Percentiles rank a stretch among this genome's conserved stretches.
Conservation (phyloP, 345 rosid species). For the Microthlaspi erraticum region DNA sequence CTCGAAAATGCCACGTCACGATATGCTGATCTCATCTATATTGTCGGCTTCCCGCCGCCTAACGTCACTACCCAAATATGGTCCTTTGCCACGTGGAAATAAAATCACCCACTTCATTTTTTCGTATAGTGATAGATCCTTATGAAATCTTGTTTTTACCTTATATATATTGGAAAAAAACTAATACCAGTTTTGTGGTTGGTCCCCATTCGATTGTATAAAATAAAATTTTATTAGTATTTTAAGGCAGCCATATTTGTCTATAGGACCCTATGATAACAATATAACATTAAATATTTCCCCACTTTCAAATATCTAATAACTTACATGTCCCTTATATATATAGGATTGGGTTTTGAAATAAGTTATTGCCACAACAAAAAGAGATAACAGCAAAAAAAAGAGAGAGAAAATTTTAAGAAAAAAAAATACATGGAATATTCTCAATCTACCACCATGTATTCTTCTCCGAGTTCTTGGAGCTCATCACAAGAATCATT, state of each 20-base stretch:
- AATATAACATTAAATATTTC: slow-evolving; percentile 22
- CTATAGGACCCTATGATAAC: slow-evolving; percentile 32
- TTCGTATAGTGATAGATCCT: slow-evolving; percentile 31
- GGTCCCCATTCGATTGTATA: slow-evolving; percentile 32
- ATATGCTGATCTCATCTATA: slow-evolving; percentile 26
- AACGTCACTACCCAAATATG: slow-evolving; percentile 36
- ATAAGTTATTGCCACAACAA: slow-evolving; percentile 28
- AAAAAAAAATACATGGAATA: slow-evolving; percentile 31
- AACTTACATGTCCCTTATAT: slow-evolving; percentile 33
- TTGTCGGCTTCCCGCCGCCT: slow-evolving; percentile 42
- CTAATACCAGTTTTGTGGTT: slow-evolving; percentile 16
- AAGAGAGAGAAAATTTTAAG: neutral
- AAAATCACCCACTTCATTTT: slow-evolving; percentile 34
- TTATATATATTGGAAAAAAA: neutral
- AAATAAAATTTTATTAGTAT: slow-evolving; percentile 21
- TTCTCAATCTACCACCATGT: slow-evolving; percentile 42
- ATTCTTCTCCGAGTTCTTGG: slow-evolving; percentile 45
- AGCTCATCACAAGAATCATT: slow-evolving; percentile 51
- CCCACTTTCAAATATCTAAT: slow-evolving; percentile 39
- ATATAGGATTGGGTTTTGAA: slow-evolving; percentile 39
- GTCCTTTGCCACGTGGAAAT: slow-evolving; percentile 36
- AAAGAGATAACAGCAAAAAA: slow-evolving; percentile 10
- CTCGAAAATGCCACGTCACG: slow-evolving; percentile 28
- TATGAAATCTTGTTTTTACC: slow-evolving; percentile 29
- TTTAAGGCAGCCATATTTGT: slow-evolving; percentile 46